A percentile compares a stretch with the other conserved stretches of the same genome.
phyloP scores from a whole-genome alignment of 306 rosid genomes.

The Corylus avellana region DNA sequence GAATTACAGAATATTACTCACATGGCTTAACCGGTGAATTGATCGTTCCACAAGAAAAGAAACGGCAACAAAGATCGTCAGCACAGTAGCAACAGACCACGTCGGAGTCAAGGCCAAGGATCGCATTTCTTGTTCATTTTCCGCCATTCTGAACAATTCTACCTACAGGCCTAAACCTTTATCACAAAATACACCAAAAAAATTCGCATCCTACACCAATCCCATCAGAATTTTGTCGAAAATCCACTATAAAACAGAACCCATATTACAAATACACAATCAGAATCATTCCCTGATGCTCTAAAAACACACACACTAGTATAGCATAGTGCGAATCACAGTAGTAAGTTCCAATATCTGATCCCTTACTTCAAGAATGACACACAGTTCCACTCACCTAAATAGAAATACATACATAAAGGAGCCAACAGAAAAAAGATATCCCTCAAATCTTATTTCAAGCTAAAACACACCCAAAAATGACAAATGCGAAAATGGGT shows the following conservation, averaged over 20 bases:
- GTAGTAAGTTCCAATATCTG: slow-evolving; percentile 13
- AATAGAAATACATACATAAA: neutral
- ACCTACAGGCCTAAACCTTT: slow-evolving; percentile 27
- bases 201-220: slow-evolving; percentile 5
- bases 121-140: slow-evolving; percentile 55
- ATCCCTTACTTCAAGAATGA: slow-evolving; percentile 9
- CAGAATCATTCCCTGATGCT: neutral
- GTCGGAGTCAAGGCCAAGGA: slow-evolving; percentile 98
- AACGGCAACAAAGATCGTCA: slow-evolving; percentile 83
- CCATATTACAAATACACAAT: neutral
- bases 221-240: slow-evolving; percentile 2
- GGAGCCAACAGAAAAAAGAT: neutral
- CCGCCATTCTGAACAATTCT: slow-evolving; percentile 54
- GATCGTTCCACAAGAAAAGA: slow-evolving; percentile 93
- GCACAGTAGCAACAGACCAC: slow-evolving; percentile 97
- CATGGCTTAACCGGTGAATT: slow-evolving; percentile 67
- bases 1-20: slow-evolving; percentile 32
- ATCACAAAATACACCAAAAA: neutral
- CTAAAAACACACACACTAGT: neutral
- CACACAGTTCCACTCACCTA: neutral
- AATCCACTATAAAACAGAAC: neutral
- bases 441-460: neutral
- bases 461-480: slow-evolving; percentile 14
- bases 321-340: slow-evolving; percentile 7
- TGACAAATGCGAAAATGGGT: slow-evolving; percentile 22